Base-by-base conservation (phyloP, 495 filamentous ascomycete species). In the Elaphomyces granulatus region DNA sequence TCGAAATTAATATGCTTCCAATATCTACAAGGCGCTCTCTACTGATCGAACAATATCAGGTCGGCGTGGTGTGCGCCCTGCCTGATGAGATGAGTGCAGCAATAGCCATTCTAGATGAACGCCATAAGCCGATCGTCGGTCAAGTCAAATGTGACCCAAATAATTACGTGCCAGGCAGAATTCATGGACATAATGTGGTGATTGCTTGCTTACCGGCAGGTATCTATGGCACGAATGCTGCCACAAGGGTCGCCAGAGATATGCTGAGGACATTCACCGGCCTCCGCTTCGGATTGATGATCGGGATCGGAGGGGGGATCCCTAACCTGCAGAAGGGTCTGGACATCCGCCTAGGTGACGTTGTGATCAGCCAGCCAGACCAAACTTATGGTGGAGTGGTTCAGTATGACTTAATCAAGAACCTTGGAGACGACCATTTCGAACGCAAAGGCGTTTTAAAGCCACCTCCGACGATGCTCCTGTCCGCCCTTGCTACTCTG, bases 31-130 rank as follows among this genome's bases (percentile, higher is more conserved):
- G n/a, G n/a, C n/a, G n/a, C n/a, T n/a, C n/a, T n/a, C n/a, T n/a
- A n/a, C n/a, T n/a, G n/a, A n/a, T n/a, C n/a, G n/a, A n/a, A n/a
- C n/a, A n/a, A n/a, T n/a, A n/a, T n/a, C n/a, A n/a, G 2, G 55
- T 76, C 8, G 70, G 62, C 20, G 70, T 63, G 64, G 63, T 74
- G 21, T 71, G 60, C 44, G 63, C 67, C 1, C 46, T 74, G 3
- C 39, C 48, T 4, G 43, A 47, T 10, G 70, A 75, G 45, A 38
- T 47, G 4, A 51, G 60, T n/a, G 70, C 69, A 1, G 69, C 63
- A 2, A 36, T 28, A 17, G 51, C 50, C 14, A 61, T 69, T 46
- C 58, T 76, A 1, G 70, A 78, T 42, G 59, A 65, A 42, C 40
- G 55, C 8, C 61, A 72, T 46, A 46, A 46, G 4, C 8, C 26